Evolutionary conservation across 805 yeast genomes (phyloP), one percentile per base, ranked within the genome.

Genomic region (Suhomyces sp.): DNA sequence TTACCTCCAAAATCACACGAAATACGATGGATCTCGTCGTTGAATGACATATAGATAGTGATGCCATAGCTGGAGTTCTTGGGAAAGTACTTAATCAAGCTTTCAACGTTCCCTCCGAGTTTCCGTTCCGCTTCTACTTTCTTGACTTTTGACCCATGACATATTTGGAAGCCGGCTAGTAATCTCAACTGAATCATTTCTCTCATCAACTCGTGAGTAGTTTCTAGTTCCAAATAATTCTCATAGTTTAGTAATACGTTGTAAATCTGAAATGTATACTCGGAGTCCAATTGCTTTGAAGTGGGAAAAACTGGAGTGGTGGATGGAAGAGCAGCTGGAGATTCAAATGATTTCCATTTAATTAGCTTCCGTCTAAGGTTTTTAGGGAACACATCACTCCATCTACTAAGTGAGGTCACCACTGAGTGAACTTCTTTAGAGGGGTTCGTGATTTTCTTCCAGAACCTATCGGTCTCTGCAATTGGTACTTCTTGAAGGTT

Each of bases 271-370:
- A 89, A 85, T 1, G 88, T 82, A 66, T 85, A 93, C 55, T 88
- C 85, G 3, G 77, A 76, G 46, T 85, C 82, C 64, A 92, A 84
- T 52, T 89, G 91, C 4, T 76, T 73, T 10, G 76, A 70, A 0
- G 85, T 67, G 0, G 98, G 97, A 60, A 92, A 92, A 8, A 86
- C 77, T 1, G 87, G 82, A 0, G 96, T 84, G 2, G 90, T 84
- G 0, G 89, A 73, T 0, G 99, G 99, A 22, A 94, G 73, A 6
- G 96, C 86, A 0, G 98, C 97, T 0, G 99, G 99, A 0, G 97
- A 83, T 12, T 91, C 86, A 49, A 96, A 76, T 0, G 98, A 92
- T 49, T 89, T 81, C 99, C 99, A 94, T 63, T 92, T 92, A 47
- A 92, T 85, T 13, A 85, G 73, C 59, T 82, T 81, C 49, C 88